Evolutionary conservation across 2,329 filamentous ascomycete genomes (phyloP), one percentile per base, ranked within the genome.

Genomic region (Colletotrichum liriopes): DNA sequence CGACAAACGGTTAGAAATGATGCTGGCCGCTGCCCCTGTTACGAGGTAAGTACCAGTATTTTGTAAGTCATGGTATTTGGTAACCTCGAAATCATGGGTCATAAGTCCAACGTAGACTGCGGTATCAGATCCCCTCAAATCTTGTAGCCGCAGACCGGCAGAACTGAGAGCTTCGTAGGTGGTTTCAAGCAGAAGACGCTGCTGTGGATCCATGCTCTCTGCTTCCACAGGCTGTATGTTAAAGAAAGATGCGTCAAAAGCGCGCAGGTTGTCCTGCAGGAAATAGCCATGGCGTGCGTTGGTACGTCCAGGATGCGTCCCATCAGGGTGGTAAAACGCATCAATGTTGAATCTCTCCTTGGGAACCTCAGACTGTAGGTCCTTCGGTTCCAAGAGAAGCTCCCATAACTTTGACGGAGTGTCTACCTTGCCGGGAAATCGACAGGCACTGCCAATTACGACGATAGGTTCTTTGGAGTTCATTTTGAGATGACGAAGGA

Each of bases 1-100:
- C 0, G 81, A 83, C 29, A 85, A 77, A 1, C 83, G 78, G 69
- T 84, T 85, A 0, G 81, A 78, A 55, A 82, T 72, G 29, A 83
- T 82, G 18, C 78, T 32, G 29, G 29, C 29, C 29, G 29, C 29
- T 32, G 29, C 29, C 29, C 29, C 29, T 32, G 29, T 32, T 32
- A 76, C 20, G 74, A 75, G 23, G 77, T 32, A 78, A n/a, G 75
- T 78, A 1, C 82, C 82, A 1, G 80, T 82, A 23, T 78, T 79
- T 39, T 79, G 79, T 5, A 74, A 71, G 39, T 80, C 79, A 8
- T 74, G 67, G 2, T 75, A 54, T 9, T 75, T 73, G 12, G 67
- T 75, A 14, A 55, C 54, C 12, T 65, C 60, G 8, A 79, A 81
- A 58, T 82, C 80, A 20, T 43, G 60, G 3, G 63, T 73, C 71